Conservation (phyloP, 2,329 filamentous ascomycete species). For the Hypoxylon sp. region DNA sequence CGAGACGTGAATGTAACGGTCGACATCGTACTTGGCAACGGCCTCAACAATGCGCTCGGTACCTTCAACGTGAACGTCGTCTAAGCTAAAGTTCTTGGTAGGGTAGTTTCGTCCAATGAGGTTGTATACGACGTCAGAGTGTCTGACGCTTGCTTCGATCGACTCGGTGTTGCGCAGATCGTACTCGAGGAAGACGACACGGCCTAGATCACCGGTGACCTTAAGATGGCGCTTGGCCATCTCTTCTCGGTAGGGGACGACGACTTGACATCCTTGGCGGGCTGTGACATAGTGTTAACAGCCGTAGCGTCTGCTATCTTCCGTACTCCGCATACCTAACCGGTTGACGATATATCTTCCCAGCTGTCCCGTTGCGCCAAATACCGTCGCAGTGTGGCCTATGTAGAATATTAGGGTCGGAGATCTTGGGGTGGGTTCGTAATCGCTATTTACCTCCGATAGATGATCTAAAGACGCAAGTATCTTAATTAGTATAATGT, state of each 20-base stretch:
- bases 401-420: constrained; percentile 48
- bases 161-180: constrained; percentile 95
- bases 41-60: constrained; percentile 93
- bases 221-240: constrained; percentile 98
- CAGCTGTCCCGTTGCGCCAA: constrained; percentile 95
- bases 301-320: constrained; percentile 46
- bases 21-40: constrained; percentile 97
- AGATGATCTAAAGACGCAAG: constrained; percentile 73
- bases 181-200: constrained; percentile 92
- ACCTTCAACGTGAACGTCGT: constrained; percentile 94
- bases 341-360: constrained; percentile 98
- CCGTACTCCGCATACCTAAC: constrained; percentile 70
- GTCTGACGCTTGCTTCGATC: constrained; percentile 95
- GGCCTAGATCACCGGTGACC: constrained; percentile 92
- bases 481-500: constrained; percentile 35
- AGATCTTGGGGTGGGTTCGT: constrained; percentile 17
- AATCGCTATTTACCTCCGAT: constrained; percentile 77
- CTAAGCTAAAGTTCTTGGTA: constrained; percentile 96
- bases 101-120: constrained; percentile 94
- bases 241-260: constrained; percentile 95
- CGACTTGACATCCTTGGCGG: constrained; percentile 92
- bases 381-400: constrained; percentile 97
- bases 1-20: constrained; percentile 96
- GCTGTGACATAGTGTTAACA: constrained; percentile 68
- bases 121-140: constrained; percentile 98